phyloP scores from a whole-genome alignment of 2,329 filamentous ascomycete species.

The Aaosphaeria pasadenensis region DNA sequence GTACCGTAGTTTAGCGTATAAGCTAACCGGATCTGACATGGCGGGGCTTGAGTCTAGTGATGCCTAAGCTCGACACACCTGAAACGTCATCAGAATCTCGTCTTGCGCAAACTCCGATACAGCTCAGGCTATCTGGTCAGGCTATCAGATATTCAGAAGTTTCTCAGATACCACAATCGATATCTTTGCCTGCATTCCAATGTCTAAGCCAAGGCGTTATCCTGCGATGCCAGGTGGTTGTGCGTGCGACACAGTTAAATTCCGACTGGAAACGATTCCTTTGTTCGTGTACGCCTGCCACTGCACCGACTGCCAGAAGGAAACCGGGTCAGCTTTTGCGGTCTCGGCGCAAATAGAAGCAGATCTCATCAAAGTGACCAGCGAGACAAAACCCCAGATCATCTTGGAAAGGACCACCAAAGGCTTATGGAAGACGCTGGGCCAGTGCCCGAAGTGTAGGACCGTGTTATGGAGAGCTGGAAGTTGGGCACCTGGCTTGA shows the following conservation, averaged over 20 bases:
- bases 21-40: too few species aligned
- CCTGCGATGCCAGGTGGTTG: constrained; percentile 29
- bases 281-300: constrained; percentile 31
- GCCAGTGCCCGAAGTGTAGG: constrained; percentile 17
- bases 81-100: too few species aligned
- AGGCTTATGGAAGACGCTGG: constrained; percentile 3
- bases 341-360: constrained; percentile 21
- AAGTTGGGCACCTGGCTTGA: constrained; percentile 4
- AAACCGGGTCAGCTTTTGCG: constrained; percentile 21
- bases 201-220: constrained; percentile 11
- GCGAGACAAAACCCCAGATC: background rate
- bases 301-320: constrained; percentile 26
- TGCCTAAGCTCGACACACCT: too few species aligned
- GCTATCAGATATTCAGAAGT: background rate
- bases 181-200: background rate
- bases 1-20: too few species aligned
- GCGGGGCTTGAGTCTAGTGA: too few species aligned
- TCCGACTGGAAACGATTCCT: constrained; percentile 24
- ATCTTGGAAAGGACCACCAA: background rate
- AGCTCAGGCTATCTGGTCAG: too few species aligned
- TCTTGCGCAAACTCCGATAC: too few species aligned
- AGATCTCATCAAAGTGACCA: constrained; percentile 16
- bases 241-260: constrained; percentile 19
- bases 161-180: background rate
- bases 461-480: constrained; percentile 18